These are phyloP conservation scores for Lipomyces starkeyi DNA, from an alignment of 805 yeast genomes.

Conservation along the genomic window DNA sequence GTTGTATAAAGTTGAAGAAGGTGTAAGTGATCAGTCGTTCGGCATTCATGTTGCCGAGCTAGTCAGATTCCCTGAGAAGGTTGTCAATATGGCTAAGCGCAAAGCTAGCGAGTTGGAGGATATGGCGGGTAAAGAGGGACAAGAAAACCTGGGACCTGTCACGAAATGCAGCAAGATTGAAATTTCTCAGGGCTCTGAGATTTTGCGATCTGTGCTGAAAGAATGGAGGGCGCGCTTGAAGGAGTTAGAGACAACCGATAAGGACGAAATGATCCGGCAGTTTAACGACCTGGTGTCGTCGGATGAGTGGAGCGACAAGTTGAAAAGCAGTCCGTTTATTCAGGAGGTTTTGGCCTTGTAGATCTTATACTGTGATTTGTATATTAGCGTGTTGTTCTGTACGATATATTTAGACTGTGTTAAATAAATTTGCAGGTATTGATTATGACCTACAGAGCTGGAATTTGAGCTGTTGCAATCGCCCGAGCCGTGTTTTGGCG, in stretches of 20 bases:
- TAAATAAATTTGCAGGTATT: background rate
- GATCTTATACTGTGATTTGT: background rate
- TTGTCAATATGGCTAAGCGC: slow-evolving; percentile 92
- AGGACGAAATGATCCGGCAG: slow-evolving; percentile 17
- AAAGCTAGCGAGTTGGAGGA: slow-evolving; percentile 88
- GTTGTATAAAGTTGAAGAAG: slow-evolving; percentile 91
- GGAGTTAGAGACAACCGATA: slow-evolving; percentile 10
- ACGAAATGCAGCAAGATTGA: slow-evolving; percentile 60
- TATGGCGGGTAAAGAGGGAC: slow-evolving; percentile 51
- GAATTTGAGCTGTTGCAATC: too few relatives aligned
- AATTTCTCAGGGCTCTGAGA: slow-evolving; percentile 59
- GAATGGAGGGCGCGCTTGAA: slow-evolving; percentile 45
- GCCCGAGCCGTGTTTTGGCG: too few relatives aligned
- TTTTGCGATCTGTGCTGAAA: slow-evolving; percentile 53
- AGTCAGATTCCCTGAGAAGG: slow-evolving; percentile 89
- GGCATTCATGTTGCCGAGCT: slow-evolving; percentile 98
- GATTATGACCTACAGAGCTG: background rate
- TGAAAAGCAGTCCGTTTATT: slow-evolving; percentile 21
- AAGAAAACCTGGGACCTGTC: slow-evolving; percentile 49
- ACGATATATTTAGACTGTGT: background rate
- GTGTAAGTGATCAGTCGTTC: slow-evolving; percentile 94
- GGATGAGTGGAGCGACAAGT: slow-evolving; percentile 23
- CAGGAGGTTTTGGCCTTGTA: slow-evolving; percentile 31
- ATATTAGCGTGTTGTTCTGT: background rate
- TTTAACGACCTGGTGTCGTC: slow-evolving; percentile 30